Evolutionary conservation across 2,329 filamentous ascomycete species (phyloP), one percentile per base, ranked within the genome.

Genomic region (Paramyrothecium sp.): DNA sequence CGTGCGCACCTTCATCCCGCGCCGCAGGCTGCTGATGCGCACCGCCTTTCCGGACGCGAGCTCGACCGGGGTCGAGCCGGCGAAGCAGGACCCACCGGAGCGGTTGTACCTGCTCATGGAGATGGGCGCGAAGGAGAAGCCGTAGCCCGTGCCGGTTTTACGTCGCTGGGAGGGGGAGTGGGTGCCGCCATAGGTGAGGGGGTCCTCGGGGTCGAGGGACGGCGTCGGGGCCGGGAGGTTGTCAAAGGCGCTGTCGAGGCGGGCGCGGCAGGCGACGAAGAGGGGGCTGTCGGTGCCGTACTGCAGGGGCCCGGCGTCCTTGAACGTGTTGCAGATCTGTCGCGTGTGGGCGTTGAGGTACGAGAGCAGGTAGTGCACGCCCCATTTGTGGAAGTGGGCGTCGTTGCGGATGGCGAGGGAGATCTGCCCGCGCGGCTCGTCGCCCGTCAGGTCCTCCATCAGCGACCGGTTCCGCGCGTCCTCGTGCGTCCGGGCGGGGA

Each of bases 311-410:
- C 85, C 85, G 0, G 79, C 72, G 58, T 88, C 85, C 64, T 86
- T 86, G 77, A 87, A 87, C 0, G 80, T 81, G 65, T 85, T 86
- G 72, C 84, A 86, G 11, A 81, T 70, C 67, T 88, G 85, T 22
- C 78, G 75, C 1, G 75, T 73, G 61, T 88, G 83, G 0, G 84
- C 84, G 58, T 80, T 77, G 23, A 81, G 78, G 2, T 87, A 73
- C 7, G 81, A 83, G 0, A 79, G 80, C 7, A 88, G 76, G 65
- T 83, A 88, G 67, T 87, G 84, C 5, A 66, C 64, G 8, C 84
- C 84, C 85, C 85, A 88, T 66, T 69, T 75, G 2, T 41, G 3
- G 61, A 79, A 84, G 62, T 78, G 78, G 0, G 64, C 58, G 0
- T 56, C 19, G 0, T 62, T 64, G 2, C 70, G 67, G 2, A 86